Conservation (phyloP, 257 asterid genomes). For the Forsythia suspensa region DNA sequence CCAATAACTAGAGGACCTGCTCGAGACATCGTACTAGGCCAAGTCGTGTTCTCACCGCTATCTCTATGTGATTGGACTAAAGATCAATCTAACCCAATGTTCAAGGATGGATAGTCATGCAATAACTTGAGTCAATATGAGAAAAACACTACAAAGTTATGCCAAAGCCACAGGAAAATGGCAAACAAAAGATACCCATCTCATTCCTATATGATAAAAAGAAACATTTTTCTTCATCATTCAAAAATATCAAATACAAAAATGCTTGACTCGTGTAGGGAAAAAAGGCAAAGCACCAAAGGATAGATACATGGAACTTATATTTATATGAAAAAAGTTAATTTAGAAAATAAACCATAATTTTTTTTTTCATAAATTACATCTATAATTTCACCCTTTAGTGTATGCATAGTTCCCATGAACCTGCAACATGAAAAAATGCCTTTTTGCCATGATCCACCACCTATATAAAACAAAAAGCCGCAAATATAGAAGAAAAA, state of each 20-base stretch:
- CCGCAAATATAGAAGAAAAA: constrained; percentile 5
- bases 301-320: background rate
- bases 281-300: background rate
- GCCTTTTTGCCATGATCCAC: constrained; percentile 64
- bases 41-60: background rate
- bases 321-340: background rate
- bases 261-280: background rate
- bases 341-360: background rate
- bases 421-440: constrained; percentile 53
- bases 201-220: constrained; percentile 3
- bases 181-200: constrained; percentile 5
- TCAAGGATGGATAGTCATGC: background rate
- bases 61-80: background rate
- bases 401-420: constrained; percentile 55
- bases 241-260: background rate
- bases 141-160: background rate
- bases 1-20: background rate
- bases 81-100: background rate
- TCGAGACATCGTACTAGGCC: background rate
- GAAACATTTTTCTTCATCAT: background rate
- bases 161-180: background rate
- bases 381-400: constrained; percentile 41
- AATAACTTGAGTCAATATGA: background rate
- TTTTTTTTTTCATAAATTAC: background rate
- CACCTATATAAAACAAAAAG: constrained; percentile 33